A percentile compares a stretch with the other conserved stretches of the same genome.
phyloP scores from a whole-genome alignment of 179 eudicot species.

The Beta lomatogona region DNA sequence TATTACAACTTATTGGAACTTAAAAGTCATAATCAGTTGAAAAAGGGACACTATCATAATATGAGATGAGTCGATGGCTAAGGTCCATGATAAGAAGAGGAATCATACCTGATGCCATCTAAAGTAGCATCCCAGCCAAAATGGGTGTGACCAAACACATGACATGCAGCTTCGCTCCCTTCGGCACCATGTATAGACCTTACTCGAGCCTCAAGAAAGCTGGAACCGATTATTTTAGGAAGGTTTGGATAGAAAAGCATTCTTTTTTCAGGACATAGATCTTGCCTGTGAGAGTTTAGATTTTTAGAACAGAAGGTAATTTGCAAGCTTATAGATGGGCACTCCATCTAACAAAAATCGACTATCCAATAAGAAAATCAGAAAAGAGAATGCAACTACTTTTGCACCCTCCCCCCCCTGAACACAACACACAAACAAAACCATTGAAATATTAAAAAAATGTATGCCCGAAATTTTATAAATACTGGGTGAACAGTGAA shows the following conservation, averaged over 20 bases:
- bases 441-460: too few species aligned
- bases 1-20: too few species aligned
- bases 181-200: conserved; percentile 56
- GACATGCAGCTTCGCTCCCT: conserved; percentile 53
- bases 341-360: background rate
- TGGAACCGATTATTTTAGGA: conserved; percentile 71
- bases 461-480: background rate
- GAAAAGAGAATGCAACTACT: background rate
- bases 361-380: background rate
- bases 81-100: background rate
- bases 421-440: background rate
- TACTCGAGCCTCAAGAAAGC: conserved; percentile 61
- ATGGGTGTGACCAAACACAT: conserved; percentile 82
- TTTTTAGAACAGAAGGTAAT: background rate
- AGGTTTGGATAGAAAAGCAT: conserved; percentile 80
- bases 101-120: conserved; percentile 56
- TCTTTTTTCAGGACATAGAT: conserved; percentile 75
- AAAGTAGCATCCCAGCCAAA: conserved; percentile 67
- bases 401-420: background rate
- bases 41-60: too few species aligned
- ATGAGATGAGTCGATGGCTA: background rate
- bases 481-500: background rate
- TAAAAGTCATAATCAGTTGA: too few species aligned
- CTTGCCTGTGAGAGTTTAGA: conserved; percentile 47
- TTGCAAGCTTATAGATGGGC: background rate